Conservation (phyloP, 2,329 filamentous ascomycete species). For the Ophiocordyceps unilateralis region DNA sequence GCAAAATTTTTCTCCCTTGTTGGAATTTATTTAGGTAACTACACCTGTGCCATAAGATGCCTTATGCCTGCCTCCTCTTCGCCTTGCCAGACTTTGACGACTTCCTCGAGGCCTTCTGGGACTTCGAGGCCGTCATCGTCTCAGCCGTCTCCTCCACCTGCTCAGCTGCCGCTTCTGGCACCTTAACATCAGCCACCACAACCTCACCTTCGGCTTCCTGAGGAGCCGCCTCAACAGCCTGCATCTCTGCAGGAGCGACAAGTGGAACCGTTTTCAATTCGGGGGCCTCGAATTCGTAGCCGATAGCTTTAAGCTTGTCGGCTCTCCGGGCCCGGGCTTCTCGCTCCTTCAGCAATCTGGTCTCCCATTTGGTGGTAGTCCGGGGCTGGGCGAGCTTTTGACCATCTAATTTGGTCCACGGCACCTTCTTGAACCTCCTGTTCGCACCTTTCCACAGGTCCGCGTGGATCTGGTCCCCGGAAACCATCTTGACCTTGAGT, state of each 20-base stretch:
- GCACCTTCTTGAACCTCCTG: slow-evolving; percentile 73
- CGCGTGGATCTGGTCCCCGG: slow-evolving; percentile 59
- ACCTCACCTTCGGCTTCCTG: slow-evolving; percentile 8
- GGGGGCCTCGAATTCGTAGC: slow-evolving; percentile 69
- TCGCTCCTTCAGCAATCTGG: slow-evolving; percentile 57
- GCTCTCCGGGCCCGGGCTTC: slow-evolving; percentile 50
- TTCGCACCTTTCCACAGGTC: slow-evolving; percentile 83
- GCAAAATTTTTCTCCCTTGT: neutral
- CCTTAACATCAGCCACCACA: slow-evolving; percentile 1
- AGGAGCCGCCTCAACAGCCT: slow-evolving; percentile 20
- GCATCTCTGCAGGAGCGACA: slow-evolving; percentile 20
- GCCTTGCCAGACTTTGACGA: neutral
- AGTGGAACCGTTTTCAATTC: slow-evolving; percentile 41
- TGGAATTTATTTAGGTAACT: neutral
- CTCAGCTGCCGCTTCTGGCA: neutral
- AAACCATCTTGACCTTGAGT: slow-evolving; percentile 68
- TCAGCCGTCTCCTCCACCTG: neutral
- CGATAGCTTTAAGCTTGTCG: slow-evolving; percentile 60
- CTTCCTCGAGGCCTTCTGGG: neutral
- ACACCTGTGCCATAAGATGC: no score
- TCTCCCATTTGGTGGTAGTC: slow-evolving; percentile 61
- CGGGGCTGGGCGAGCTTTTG: slow-evolving; percentile 55
- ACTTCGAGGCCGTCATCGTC: neutral
- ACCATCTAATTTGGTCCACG: slow-evolving; percentile 75
- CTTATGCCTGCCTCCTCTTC: neutral